phyloP scores from a whole-genome alignment of 1,284 basidiomycete genomes.

The Malassezia sympodialis region DNA sequence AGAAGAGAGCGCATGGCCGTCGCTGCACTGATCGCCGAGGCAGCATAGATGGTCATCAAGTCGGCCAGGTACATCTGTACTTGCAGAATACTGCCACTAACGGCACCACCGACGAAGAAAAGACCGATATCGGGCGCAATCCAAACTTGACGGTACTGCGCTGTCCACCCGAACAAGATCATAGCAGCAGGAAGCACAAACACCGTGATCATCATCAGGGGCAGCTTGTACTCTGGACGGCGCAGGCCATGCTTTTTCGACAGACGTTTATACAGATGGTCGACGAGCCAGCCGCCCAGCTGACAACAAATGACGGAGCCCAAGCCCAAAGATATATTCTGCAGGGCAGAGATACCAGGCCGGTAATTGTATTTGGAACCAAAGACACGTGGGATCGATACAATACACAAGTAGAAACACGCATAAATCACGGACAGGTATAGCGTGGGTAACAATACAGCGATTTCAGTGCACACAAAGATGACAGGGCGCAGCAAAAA shows the following conservation, averaged over 20 bases:
- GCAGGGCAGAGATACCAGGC: slow-evolving; percentile 55
- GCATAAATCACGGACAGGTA: slow-evolving; percentile 50
- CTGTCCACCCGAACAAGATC: slow-evolving; percentile 61
- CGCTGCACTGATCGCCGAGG: slow-evolving; percentile 38
- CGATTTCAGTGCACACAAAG: slow-evolving; percentile 52
- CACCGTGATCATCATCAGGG: slow-evolving; percentile 57
- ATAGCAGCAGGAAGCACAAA: slow-evolving; percentile 56
- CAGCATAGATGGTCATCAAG: slow-evolving; percentile 41
- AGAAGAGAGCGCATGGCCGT: slow-evolving; percentile 37
- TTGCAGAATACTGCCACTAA: slow-evolving; percentile 25
- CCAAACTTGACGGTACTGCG: slow-evolving; percentile 56
- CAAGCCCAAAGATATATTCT: slow-evolving; percentile 56
- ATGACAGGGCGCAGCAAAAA: slow-evolving; percentile 53
- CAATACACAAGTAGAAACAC: slow-evolving; percentile 55
- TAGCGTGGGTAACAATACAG: slow-evolving; percentile 51
- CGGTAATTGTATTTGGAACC: slow-evolving; percentile 51
- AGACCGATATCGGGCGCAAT: slow-evolving; percentile 55
- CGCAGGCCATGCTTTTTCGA: slow-evolving; percentile 55
- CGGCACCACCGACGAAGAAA: slow-evolving; percentile 18
- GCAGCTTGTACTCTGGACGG: slow-evolving; percentile 51
- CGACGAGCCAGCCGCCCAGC: slow-evolving; percentile 56
- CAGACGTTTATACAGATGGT: slow-evolving; percentile 55
- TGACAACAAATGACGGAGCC: slow-evolving; percentile 52
- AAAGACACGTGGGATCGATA: slow-evolving; percentile 60
- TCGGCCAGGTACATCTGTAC: slow-evolving; percentile 38